phyloP scores from a whole-genome alignment of 2,329 filamentous ascomycete genomes.

The Didymella lethalis region DNA sequence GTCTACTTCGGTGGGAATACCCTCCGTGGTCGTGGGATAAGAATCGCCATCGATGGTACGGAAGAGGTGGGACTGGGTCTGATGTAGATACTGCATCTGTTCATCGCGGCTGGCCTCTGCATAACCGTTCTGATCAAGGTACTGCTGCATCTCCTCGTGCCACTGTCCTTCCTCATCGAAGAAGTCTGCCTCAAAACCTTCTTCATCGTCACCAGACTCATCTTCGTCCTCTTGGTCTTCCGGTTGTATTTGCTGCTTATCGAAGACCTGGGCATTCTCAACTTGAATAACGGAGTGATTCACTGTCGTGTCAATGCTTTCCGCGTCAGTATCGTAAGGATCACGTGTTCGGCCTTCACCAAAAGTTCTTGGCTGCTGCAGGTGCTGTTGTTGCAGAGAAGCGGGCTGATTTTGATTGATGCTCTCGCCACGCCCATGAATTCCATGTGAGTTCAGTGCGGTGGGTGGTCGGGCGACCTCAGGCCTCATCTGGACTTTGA shows the following conservation, averaged over 20 bases:
- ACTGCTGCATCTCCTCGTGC: not conserved
- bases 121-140: constrained; percentile 6
- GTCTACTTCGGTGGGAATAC: constrained; percentile 31
- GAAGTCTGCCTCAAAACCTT: constrained; percentile 11
- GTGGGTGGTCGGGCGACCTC: constrained; percentile 24
- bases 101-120: constrained; percentile 7
- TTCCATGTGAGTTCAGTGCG: constrained; percentile 6
- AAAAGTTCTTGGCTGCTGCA: constrained; percentile 21
- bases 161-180: not conserved
- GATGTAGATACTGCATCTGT: constrained; percentile 12
- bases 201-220: constrained; percentile 24
- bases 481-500: constrained; percentile 29
- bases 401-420: constrained; percentile 25
- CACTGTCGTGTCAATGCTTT: constrained; percentile 48
- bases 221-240: constrained; percentile 13
- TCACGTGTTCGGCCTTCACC: constrained; percentile 31
- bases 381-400: constrained; percentile 27
- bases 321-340: constrained; percentile 50
- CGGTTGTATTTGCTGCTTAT: constrained; percentile 16
- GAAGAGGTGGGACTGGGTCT: constrained; percentile 11
- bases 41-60: constrained; percentile 39
- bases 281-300: constrained; percentile 33
- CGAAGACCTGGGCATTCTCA: constrained; percentile 26
- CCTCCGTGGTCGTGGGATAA: constrained; percentile 51
- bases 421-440: constrained; percentile 18